Percentiles rank a stretch among this genome's conserved stretches.
Evolutionary conservation across 2,329 filamentous ascomycete species (phyloP).

Genomic region (Fusarium falciforme): DNA sequence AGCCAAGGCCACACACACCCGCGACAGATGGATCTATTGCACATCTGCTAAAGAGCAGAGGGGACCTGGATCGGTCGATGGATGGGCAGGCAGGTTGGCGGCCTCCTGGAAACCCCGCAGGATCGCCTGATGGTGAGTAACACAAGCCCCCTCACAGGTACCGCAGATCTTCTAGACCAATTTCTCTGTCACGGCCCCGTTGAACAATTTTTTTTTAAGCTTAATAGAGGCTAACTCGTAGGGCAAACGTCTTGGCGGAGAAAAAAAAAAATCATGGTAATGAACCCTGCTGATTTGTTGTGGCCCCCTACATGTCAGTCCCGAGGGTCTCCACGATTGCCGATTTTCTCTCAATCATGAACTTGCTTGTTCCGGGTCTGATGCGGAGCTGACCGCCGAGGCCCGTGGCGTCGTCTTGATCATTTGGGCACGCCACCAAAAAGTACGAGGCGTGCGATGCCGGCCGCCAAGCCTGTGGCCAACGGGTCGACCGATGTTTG

Average conservation of each 20-base stretch:
- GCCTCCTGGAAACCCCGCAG: slow-evolving; percentile 9
- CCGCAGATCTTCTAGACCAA: not conserved
- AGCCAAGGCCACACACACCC: not conserved
- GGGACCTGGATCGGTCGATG: slow-evolving; percentile 4
- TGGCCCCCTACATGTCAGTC: not conserved
- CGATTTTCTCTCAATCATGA: not conserved
- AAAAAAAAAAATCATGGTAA: not conserved
- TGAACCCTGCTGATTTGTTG: not conserved
- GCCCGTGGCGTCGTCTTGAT: not conserved
- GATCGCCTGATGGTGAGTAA: slow-evolving; percentile 10
- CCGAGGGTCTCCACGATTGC: not conserved
- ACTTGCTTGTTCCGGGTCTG: not conserved
- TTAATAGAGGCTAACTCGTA: not conserved
- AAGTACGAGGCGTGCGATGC: not conserved
- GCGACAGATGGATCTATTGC: not conserved
- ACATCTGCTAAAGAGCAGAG: not conserved
- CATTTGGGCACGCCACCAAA: not conserved
- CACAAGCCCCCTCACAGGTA: not conserved
- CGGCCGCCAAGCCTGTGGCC: not conserved
- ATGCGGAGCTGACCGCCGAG: not conserved
- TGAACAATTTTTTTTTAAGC: not conserved
- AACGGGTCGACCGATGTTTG: not conserved
- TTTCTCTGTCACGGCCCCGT: not conserved
- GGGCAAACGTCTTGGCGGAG: not conserved
- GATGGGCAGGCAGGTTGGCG: not conserved